Conservation (phyloP, 306 rosid species). For the Potentilla sterilis region DNA sequence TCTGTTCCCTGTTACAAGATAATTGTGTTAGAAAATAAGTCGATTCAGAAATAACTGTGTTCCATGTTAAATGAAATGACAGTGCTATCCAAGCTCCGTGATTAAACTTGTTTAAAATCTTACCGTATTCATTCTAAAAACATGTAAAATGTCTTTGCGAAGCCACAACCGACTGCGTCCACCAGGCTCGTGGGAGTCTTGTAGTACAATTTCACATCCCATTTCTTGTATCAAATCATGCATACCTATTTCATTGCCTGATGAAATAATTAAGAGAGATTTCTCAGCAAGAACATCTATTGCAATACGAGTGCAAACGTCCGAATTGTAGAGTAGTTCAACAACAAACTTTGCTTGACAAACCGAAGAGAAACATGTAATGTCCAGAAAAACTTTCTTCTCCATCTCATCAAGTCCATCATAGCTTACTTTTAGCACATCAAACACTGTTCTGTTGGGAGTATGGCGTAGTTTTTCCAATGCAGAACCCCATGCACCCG, state of each 20-base stretch:
- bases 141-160: constrained; percentile 19
- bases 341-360: background rate
- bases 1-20: constrained; percentile 19
- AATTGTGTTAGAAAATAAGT: too few species aligned
- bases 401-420: constrained; percentile 17
- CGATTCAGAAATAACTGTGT: too few species aligned
- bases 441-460: background rate
- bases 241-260: background rate
- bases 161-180: constrained; percentile 27
- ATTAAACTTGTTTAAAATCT: background rate
- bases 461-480: background rate
- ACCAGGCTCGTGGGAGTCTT: constrained; percentile 10
- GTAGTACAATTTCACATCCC: constrained; percentile 29
- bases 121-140: constrained; percentile 22
- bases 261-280: constrained; percentile 25
- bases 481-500: background rate
- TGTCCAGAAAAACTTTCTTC: constrained; percentile 25
- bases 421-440: constrained; percentile 4
- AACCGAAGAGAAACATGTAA: constrained; percentile 35
- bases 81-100: too few species aligned
- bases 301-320: constrained; percentile 22
- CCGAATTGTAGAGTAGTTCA: constrained; percentile 7
- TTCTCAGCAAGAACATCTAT: constrained; percentile 34
- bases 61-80: too few species aligned
- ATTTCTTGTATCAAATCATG: constrained; percentile 31